Base-by-base conservation (phyloP, 306 rosid species). In the Castanea mollissima region DNA sequence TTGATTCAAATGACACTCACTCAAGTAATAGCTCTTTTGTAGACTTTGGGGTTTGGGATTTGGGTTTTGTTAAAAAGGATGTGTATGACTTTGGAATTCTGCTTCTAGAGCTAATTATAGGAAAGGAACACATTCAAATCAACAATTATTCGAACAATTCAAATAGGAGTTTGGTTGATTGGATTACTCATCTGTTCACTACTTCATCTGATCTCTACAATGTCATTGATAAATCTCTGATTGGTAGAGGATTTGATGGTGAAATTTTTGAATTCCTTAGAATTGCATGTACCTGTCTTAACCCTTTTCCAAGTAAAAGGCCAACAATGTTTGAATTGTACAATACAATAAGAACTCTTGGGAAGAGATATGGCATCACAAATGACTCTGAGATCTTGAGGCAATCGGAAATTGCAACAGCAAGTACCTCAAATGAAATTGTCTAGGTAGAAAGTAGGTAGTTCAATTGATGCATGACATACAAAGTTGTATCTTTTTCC, bases 311-410 rank as follows among this genome's bases (percentile, higher is more conserved):
- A 1, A 54, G 76, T 31, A 69, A 74, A 63, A 84, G 84, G 55
- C 87, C 85, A 74, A 80, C 83, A n/a, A 83, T 86, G 89, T 71
- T 83, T 55, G 58, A 83, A 78, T 81, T 86, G 49, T 81, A 83
- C 76, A 75, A 54, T n/a, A 78, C 15, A 18, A 25, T 83, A 60
- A 71, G 23, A n/a, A 25, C 25, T 38, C 2, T 69, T 13, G 71
- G 83, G 73, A 38, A 64, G 25, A 54, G 16, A 34, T 27, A 56
- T 10, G 23, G 54, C 0, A 0, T 2, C 1, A 3, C 15, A 9
- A 0, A 46, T 46, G 52, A 46, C 0, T 46, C 0, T 12, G 4
- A 12, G 12, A 46, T 12, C 1, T 10, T 11, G 1, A 46, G 52
- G 15, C 3, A 46, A 46, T 2, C 4, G 0, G 1, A 46, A 46